A percentile compares a stretch with the other conserved stretches of the same genome.
Evolutionary conservation across 2,329 filamentous ascomycete species (phyloP).

Genomic region (Penicillium frequentans): DNA sequence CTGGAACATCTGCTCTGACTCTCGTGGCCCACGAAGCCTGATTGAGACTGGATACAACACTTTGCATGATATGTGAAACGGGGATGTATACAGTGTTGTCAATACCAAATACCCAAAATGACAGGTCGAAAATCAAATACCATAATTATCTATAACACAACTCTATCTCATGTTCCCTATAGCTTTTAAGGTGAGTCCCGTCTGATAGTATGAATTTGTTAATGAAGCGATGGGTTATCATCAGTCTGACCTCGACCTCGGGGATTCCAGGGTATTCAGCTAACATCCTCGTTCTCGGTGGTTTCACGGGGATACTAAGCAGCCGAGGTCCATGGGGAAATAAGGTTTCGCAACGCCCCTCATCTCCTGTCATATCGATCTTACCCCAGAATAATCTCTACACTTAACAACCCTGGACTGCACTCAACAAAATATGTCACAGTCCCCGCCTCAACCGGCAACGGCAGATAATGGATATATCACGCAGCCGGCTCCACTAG

Average conservation of each 20-base stretch:
- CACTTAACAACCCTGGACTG: neutral
- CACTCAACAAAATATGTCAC: conserved; percentile 5
- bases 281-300: neutral
- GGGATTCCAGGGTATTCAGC: too few species aligned
- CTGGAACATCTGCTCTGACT: conserved; percentile 75
- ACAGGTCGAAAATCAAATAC: neutral
- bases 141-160: neutral
- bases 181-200: too few species aligned
- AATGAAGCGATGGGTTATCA: too few species aligned
- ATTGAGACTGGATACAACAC: conserved; percentile 61
- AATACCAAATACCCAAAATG: neutral
- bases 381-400: neutral
- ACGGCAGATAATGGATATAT: conserved; percentile 54
- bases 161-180: too few species aligned
- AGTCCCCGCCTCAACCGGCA: conserved; percentile 22
- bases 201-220: too few species aligned
- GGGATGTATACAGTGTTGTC: neutral
- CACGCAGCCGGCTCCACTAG: conserved; percentile 53
- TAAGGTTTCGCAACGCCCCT: neutral
- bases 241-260: too few species aligned
- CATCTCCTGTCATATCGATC: neutral
- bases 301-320: neutral
- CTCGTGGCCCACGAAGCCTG: conserved; percentile 56
- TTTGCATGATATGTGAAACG: conserved; percentile 45
- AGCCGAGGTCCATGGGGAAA: neutral